Evolutionary conservation across 257 asterid species (phyloP), one percentile per base, ranked within the genome.

Genomic region (Rauvolfia tetraphylla): DNA sequence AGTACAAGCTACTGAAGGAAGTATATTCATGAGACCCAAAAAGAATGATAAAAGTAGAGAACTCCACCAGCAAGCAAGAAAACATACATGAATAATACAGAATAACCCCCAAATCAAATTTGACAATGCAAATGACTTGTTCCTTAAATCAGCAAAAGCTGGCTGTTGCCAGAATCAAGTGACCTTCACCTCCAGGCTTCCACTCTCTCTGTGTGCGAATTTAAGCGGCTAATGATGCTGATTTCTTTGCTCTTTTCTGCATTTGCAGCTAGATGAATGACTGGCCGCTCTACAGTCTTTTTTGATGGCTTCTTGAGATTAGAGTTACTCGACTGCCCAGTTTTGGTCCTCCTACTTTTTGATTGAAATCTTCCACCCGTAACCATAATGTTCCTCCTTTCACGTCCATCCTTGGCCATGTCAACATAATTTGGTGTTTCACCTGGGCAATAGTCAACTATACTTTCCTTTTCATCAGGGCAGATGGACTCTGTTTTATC

Each of bases 151-250:
- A 49, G 23, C 25, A 18, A 29, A 59, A 59, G 0, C 18, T 59
- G 1, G 25, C 1, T 66, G 41, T 31, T 68, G 22, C 73, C 54
- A 23, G 70, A 34, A 63, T 33, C 44, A 42, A 68, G 34, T 68
- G 36, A n/a, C n/a, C 74, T 74, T 93, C 92, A 93, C 62, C 92
- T 87, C 96, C 98, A 93, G 5, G 91, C 84, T 81, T 87, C 96
- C 72, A 81, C 86, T 70, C 88, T 80, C 62, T 85, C 98, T 12
- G 89, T 65, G 25, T 69, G 79, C 10, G 93, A 85, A 84, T 88
- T 90, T 34, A 87, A 75, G 14, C 92, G 87, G 62, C 91, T 81
- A 49, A 87, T 48, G 72, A 79, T 79, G 66, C 81, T 84, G 41
- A 74, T 6, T 31, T 83, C 91, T 80, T 84, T 84, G 76, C 77